These are phyloP conservation scores for Lepiota brunneoincarnata DNA, from an alignment of 768 basidiomycete genomes.

Conservation along the genomic window DNA sequence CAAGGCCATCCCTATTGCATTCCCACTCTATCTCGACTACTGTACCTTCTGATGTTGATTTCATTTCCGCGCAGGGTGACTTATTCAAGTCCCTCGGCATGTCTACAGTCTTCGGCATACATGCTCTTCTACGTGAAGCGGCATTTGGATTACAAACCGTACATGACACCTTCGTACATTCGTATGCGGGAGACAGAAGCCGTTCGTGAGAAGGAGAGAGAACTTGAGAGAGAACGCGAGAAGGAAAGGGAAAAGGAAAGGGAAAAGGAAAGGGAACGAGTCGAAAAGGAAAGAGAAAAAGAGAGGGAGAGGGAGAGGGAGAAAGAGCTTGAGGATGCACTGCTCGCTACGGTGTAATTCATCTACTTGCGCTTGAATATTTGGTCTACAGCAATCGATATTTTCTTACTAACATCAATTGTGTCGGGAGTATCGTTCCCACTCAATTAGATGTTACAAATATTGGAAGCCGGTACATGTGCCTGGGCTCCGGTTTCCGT, in stretches of 20 bases:
- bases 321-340: constrained; percentile 61
- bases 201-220: constrained; percentile 41
- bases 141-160: constrained; percentile 78
- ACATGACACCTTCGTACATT: constrained; percentile 66
- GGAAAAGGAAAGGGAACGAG: constrained; percentile 46
- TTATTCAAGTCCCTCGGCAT: constrained; percentile 62
- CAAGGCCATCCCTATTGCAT: neutral
- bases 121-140: constrained; percentile 97
- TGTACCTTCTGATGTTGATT: neutral
- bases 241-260: constrained; percentile 40
- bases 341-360: constrained; percentile 46
- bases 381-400: neutral
- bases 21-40: neutral
- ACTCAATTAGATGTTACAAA: neutral
- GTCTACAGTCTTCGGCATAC: constrained; percentile 75
- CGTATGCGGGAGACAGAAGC: constrained; percentile 64
- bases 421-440: neutral
- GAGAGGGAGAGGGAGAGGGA: constrained; percentile 38
- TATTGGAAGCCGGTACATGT: neutral
- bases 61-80: constrained; percentile 51
- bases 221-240: constrained; percentile 40
- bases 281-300: constrained; percentile 24
- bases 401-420: neutral
- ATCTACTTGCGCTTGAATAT: neutral
- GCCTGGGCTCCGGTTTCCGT: neutral